Evolutionary conservation across 306 rosid species (phyloP).

Genomic region (Sophora flavescens): DNA sequence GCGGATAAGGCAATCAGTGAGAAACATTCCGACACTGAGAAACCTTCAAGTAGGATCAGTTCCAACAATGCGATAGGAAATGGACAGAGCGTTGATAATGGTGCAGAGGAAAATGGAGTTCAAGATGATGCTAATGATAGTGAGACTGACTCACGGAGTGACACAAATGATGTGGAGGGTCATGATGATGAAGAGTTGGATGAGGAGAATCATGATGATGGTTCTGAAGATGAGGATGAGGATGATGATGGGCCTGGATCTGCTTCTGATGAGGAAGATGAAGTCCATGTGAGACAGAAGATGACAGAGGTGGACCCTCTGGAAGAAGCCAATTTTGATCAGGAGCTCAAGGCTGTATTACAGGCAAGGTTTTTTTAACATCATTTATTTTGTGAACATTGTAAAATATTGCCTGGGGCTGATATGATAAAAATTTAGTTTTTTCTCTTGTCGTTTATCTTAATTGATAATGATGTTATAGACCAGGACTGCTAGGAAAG

Average conservation of each 20-base stretch:
- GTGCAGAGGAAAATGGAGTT: conserved; percentile 71
- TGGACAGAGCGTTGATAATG: conserved; percentile 70
- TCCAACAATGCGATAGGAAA: conserved; percentile 56
- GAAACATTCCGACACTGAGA: conserved; percentile 77
- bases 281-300: conserved; percentile 93
- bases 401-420: conserved; percentile 16
- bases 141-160: conserved; percentile 91
- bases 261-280: conserved; percentile 95
- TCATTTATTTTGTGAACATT: conserved; percentile 27
- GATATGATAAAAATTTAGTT: background rate
- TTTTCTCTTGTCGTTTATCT: background rate
- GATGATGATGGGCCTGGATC: conserved; percentile 82
- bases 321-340: conserved; percentile 92
- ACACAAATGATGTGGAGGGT: conserved; percentile 71
- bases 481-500: background rate
- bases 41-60: conserved; percentile 60
- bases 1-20: conserved; percentile 74
- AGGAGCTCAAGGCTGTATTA: conserved; percentile 91
- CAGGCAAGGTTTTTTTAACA: conserved; percentile 66
- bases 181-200: conserved; percentile 85
- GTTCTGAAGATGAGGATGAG: conserved; percentile 79
- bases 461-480: background rate
- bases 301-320: conserved; percentile 85
- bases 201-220: conserved; percentile 84
- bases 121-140: conserved; percentile 75